Conservation (phyloP, 805 yeast genomes). For the Candida oleophila region DNA sequence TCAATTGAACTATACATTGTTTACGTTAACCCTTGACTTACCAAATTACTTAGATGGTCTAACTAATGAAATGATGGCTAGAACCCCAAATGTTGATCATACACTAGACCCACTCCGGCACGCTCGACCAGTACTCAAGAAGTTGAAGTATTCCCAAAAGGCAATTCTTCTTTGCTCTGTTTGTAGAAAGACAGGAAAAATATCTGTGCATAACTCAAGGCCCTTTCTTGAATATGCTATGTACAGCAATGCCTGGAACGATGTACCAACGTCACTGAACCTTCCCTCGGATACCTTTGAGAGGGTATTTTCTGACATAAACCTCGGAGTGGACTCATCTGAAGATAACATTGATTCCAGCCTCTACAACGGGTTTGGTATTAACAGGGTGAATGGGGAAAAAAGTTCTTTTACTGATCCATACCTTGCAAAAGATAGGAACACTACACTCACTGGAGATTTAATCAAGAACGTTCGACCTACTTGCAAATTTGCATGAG, state of each 20-base stretch:
- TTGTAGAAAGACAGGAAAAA: conserved; percentile 33
- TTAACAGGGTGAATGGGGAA: not conserved
- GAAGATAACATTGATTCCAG: not conserved
- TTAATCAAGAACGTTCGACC: not conserved
- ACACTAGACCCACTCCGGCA: too few species aligned
- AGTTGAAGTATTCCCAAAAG: conserved; percentile 1
- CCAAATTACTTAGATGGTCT: not conserved
- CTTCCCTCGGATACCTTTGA: conserved; percentile 4
- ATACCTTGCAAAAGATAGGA: not conserved
- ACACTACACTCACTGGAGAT: conserved; percentile 1
- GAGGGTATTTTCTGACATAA: not conserved
- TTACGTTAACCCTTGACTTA: conserved; percentile 31
- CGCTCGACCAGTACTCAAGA: too few species aligned
- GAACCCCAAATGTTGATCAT: too few species aligned
- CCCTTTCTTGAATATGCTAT: conserved; percentile 22
- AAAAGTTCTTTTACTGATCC: not conserved
- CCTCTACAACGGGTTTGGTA: not conserved
- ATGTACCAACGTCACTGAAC: too few species aligned
- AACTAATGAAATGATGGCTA: not conserved
- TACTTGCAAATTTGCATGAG: not conserved
- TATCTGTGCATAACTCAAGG: conserved; percentile 26
- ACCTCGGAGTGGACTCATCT: not conserved
- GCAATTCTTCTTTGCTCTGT: conserved; percentile 32
- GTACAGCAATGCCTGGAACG: too few species aligned
- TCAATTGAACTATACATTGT: conserved; percentile 37